A percentile compares a stretch with the other conserved stretches of the same genome.
Conservation (phyloP, 441 rosid genomes). For the Gossypium davidsonii region DNA sequence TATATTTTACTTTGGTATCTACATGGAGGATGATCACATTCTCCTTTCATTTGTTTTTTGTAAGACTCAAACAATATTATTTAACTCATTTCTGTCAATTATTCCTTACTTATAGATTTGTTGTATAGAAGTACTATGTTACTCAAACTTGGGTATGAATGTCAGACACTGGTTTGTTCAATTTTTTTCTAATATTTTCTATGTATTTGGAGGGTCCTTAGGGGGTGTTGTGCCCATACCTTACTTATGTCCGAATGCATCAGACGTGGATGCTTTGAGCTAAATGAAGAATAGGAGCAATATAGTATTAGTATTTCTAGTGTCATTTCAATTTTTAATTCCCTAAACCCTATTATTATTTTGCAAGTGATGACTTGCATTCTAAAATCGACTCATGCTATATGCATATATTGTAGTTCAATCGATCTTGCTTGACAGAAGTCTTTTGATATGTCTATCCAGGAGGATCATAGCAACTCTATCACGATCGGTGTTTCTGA, state of each 20-base stretch:
- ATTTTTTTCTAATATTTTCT: neutral
- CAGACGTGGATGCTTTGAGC: neutral
- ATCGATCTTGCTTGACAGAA: slow-evolving; percentile 15
- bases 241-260: neutral
- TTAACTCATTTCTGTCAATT: neutral
- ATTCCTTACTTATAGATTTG: too few relatives aligned
- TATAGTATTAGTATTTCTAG: neutral
- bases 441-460: slow-evolving; percentile 19
- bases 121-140: too few relatives aligned
- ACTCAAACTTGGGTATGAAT: neutral
- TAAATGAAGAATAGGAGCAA: neutral
- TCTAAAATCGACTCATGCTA: neutral
- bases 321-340: neutral
- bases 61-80: neutral
- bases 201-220: neutral
- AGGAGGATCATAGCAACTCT: slow-evolving; percentile 75
- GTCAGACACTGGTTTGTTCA: neutral
- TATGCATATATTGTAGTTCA: neutral
- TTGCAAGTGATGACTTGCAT: neutral
- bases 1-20: neutral
- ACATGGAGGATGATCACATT: neutral
- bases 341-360: neutral
- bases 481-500: slow-evolving; percentile 85
- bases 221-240: neutral
- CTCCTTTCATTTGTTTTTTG: neutral